Evolutionary conservation across 768 basidiomycete species (phyloP).

Genomic region (Butyriboletus loyo): DNA sequence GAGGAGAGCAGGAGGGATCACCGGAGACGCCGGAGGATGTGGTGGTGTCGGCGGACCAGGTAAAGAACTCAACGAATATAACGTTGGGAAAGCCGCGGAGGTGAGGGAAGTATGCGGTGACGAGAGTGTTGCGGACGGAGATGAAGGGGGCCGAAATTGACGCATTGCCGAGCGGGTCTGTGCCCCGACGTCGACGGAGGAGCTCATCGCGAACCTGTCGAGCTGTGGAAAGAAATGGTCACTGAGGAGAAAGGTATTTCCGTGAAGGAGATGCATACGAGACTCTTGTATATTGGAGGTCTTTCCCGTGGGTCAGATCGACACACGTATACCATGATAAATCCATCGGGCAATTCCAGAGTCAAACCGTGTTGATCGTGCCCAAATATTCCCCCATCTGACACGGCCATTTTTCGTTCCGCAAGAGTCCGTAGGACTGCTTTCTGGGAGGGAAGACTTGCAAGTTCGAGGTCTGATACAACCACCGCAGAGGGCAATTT

Average conservation of each 20-base stretch:
- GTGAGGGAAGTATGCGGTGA: constrained; percentile 29
- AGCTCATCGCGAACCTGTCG: constrained; percentile 78
- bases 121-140: constrained; percentile 24
- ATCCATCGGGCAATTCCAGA: constrained; percentile 52
- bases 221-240: constrained; percentile 43
- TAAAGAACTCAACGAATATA: constrained; percentile 9
- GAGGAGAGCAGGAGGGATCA: constrained; percentile 32
- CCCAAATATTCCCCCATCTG: constrained; percentile 16
- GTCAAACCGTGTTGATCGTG: constrained; percentile 28
- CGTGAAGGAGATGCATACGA: constrained; percentile 46
- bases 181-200: constrained; percentile 50
- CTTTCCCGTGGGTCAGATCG: constrained; percentile 59
- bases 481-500: constrained; percentile 60
- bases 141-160: constrained; percentile 30
- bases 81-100: constrained; percentile 25
- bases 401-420: constrained; percentile 49
- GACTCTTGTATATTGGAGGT: constrained; percentile 58
- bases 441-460: constrained; percentile 52
- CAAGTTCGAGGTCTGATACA: constrained; percentile 67
- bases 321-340: constrained; percentile 73
- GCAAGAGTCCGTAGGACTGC: constrained; percentile 51
- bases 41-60: constrained; percentile 28
- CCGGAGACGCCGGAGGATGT: constrained; percentile 17
- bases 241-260: not conserved
- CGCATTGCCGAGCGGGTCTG: constrained; percentile 35